Evolutionary conservation across 2,329 filamentous ascomycete genomes (phyloP).

Genomic region (Seiridium unicorne): DNA sequence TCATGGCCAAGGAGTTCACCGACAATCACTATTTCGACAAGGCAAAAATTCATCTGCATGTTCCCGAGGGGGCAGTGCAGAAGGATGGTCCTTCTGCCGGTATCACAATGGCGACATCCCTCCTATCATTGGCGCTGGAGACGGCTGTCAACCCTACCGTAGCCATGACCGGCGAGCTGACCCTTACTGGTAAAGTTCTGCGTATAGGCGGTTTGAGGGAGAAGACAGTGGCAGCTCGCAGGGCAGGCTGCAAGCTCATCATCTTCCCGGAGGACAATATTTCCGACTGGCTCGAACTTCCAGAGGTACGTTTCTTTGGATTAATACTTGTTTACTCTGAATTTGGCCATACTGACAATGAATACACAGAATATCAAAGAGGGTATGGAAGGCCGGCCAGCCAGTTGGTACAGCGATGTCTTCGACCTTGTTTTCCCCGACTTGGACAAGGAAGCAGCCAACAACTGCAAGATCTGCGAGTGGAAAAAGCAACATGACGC

Average conservation of each 20-base stretch:
- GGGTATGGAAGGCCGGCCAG: constrained; percentile 86
- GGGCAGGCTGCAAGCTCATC: constrained; percentile 89
- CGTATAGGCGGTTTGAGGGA: constrained; percentile 91
- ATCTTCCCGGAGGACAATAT: constrained; percentile 95
- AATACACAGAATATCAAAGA: constrained; percentile 87
- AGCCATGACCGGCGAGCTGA: constrained; percentile 97
- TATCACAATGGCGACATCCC: constrained; percentile 95
- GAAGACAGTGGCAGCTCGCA: constrained; percentile 93
- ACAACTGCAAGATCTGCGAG: constrained; percentile 66
- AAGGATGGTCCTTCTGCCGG: constrained; percentile 94
- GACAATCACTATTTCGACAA: constrained; percentile 96
- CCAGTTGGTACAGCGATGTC: constrained; percentile 91
- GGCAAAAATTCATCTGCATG: constrained; percentile 92
- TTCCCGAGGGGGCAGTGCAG: constrained; percentile 91
- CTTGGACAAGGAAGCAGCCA: constrained; percentile 71
- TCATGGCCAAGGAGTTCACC: constrained; percentile 81
- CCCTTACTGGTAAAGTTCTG: constrained; percentile 93
- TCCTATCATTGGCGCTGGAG: constrained; percentile 82
- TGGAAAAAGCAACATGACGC: constrained; percentile 48
- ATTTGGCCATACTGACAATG: constrained; percentile 16
- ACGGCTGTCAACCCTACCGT: constrained; percentile 77
- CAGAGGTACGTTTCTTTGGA: constrained; percentile 68
- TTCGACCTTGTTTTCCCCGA: constrained; percentile 88
- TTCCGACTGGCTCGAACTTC: constrained; percentile 96
- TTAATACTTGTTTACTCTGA: neutral